A percentile compares a stretch with the other conserved stretches of the same genome.
These are phyloP conservation scores for Neurospora discreta DNA, from an alignment of 495 filamentous ascomycete species.

Conservation along the genomic window DNA sequence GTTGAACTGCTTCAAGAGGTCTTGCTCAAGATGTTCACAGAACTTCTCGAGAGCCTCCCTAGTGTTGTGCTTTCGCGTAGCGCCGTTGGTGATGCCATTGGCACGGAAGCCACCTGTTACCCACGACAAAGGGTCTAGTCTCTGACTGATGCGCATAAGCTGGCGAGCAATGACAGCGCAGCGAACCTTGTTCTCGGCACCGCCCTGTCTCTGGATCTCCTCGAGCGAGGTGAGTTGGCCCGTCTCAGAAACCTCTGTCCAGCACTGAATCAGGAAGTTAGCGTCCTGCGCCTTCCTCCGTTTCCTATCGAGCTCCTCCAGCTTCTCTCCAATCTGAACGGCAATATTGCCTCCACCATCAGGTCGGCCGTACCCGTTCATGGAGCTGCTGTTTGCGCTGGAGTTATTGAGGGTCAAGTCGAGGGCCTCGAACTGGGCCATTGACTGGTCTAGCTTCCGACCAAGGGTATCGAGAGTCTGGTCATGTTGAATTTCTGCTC, in stretches of 20 bases:
- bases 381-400: conserved; percentile 10
- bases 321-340: conserved; percentile 84
- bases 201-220: conserved; percentile 65
- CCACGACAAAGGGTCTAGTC: conserved; percentile 67
- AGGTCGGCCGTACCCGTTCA: conserved; percentile 30
- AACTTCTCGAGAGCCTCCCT: conserved; percentile 93
- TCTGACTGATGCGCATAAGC: conserved; percentile 75
- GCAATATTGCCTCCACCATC: conserved; percentile 71
- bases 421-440: conserved; percentile 79
- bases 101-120: conserved; percentile 39
- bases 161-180: conserved; percentile 86
- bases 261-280: conserved; percentile 90
- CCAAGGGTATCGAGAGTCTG: conserved; percentile 77
- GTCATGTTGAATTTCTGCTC: conserved; percentile 85
- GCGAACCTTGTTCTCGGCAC: conserved; percentile 74
- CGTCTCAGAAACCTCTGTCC: conserved; percentile 81
- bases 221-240: conserved; percentile 72
- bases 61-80: conserved; percentile 49
- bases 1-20: conserved; percentile 92
- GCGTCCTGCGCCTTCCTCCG: conserved; percentile 82
- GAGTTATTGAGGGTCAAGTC: conserved; percentile 63
- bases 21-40: conserved; percentile 89
- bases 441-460: conserved; percentile 78
- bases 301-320: conserved; percentile 92
- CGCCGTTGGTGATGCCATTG: conserved; percentile 45